Evolutionary conservation across 2,329 filamentous ascomycete species (phyloP).

Genomic region (Ophiocordyceps robertsii): DNA sequence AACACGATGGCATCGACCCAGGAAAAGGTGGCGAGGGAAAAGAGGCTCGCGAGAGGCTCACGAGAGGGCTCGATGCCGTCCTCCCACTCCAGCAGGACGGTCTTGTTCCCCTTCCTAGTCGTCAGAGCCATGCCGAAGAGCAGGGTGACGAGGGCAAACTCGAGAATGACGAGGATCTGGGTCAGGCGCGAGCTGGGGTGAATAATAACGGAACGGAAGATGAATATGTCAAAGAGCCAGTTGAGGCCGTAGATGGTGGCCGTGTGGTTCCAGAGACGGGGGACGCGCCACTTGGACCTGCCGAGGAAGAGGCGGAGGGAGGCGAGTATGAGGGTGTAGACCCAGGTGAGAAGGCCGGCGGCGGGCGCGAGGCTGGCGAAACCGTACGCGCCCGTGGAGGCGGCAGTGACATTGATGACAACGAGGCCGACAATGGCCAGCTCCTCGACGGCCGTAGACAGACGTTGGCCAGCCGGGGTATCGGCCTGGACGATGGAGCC

Average conservation of each 20-base stretch:
- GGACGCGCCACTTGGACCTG: constrained; percentile 51
- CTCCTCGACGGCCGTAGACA: constrained; percentile 61
- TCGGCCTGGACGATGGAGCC: constrained; percentile 59
- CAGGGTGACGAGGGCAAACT: constrained; percentile 63
- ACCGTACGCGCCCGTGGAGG: constrained; percentile 48
- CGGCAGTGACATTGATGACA: constrained; percentile 50
- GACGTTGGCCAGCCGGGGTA: constrained; percentile 58
- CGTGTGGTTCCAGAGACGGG: constrained; percentile 85
- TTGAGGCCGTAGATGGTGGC: constrained; percentile 68
- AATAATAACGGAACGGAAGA: constrained; percentile 78
- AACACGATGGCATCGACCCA: constrained; percentile 88
- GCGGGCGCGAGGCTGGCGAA: constrained; percentile 44
- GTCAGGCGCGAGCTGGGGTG: constrained; percentile 53
- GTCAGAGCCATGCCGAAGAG: constrained; percentile 65
- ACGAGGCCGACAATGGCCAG: constrained; percentile 61
- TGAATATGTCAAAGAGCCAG: constrained; percentile 62
- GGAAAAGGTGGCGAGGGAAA: constrained; percentile 75
- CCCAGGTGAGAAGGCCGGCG: constrained; percentile 61
- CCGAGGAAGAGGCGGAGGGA: constrained; percentile 57
- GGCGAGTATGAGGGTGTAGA: constrained; percentile 64
- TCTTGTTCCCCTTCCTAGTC: constrained; percentile 84
- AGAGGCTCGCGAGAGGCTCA: constrained; percentile 76
- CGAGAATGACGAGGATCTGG: constrained; percentile 51
- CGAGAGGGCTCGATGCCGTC: constrained; percentile 74
- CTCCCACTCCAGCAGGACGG: constrained; percentile 78